Evolutionary conservation across 257 asterid genomes (phyloP).

Genomic region (Schizonepeta tenuifolia): DNA sequence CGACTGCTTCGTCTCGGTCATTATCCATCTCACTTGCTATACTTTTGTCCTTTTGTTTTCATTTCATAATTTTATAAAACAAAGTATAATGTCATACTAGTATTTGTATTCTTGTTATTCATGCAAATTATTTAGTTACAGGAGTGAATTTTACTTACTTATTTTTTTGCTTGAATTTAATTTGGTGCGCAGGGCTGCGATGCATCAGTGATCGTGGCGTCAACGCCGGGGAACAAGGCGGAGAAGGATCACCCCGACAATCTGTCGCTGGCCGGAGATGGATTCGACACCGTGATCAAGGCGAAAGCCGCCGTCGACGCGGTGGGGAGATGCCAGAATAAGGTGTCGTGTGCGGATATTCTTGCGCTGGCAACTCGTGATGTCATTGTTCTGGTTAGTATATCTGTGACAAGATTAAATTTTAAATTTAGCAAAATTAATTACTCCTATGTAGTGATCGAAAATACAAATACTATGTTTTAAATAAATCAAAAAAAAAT

Average conservation of each 20-base stretch:
- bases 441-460: too few relatives aligned
- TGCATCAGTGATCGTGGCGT: constrained; percentile 73
- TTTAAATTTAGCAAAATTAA: background rate
- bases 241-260: constrained; percentile 90
- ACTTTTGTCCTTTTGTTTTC: too few relatives aligned
- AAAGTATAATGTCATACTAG: too few relatives aligned
- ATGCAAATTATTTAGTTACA: too few relatives aligned
- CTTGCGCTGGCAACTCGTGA: constrained; percentile 86
- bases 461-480: too few relatives aligned
- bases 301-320: constrained; percentile 87
- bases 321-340: constrained; percentile 54
- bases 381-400: constrained; percentile 61
- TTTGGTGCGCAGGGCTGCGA: constrained; percentile 69
- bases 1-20: constrained; percentile 74
- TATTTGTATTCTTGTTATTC: too few relatives aligned
- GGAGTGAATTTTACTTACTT: too few relatives aligned
- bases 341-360: constrained; percentile 93
- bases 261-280: constrained; percentile 93
- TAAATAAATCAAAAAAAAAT: background rate
- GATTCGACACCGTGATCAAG: constrained; percentile 82
- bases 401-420: background rate
- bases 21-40: background rate
- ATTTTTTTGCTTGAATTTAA: too few relatives aligned
- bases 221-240: constrained; percentile 62
- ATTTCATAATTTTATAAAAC: too few relatives aligned